Percentiles rank a stretch among this genome's conserved stretches.
Conservation (phyloP, 768 basidiomycete species). For the Tricholomella constricta region DNA sequence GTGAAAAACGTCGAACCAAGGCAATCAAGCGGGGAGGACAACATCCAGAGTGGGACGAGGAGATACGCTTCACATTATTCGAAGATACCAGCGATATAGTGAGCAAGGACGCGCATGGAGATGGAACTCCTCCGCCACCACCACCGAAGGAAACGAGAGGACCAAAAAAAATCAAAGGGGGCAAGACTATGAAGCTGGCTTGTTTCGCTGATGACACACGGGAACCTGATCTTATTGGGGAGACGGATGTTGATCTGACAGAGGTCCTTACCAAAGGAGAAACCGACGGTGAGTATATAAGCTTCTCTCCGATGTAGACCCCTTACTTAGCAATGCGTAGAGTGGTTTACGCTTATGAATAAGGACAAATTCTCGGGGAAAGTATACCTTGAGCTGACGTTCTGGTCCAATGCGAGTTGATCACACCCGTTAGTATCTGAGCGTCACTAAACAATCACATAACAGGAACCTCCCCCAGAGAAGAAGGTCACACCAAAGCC, state of each 20-base stretch:
- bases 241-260: slow-evolving; percentile 82
- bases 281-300: slow-evolving; percentile 79
- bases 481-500: slow-evolving; percentile 59
- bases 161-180: slow-evolving; percentile 62
- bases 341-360: slow-evolving; percentile 90
- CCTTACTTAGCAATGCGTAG: slow-evolving; percentile 39
- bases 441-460: neutral
- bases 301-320: slow-evolving; percentile 1
- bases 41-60: slow-evolving; percentile 99
- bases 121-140: slow-evolving; percentile 61
- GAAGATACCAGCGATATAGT: slow-evolving; percentile 69
- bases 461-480: slow-evolving; percentile 76
- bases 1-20: slow-evolving; percentile 85
- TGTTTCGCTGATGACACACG: slow-evolving; percentile 95
- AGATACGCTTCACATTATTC: slow-evolving; percentile 86
- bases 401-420: slow-evolving; percentile 85
- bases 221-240: slow-evolving; percentile 96
- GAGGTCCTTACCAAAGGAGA: slow-evolving; percentile 94
- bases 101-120: slow-evolving; percentile 41
- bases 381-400: slow-evolving; percentile 94
- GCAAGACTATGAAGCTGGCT: slow-evolving; percentile 73
- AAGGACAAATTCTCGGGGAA: slow-evolving; percentile 96
- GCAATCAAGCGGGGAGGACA: slow-evolving; percentile 97
- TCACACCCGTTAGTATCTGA: neutral
- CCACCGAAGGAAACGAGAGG: slow-evolving; percentile 64